phyloP scores from a whole-genome alignment of 2,329 filamentous ascomycete genomes.

The Pseudopithomyces chartarum region DNA sequence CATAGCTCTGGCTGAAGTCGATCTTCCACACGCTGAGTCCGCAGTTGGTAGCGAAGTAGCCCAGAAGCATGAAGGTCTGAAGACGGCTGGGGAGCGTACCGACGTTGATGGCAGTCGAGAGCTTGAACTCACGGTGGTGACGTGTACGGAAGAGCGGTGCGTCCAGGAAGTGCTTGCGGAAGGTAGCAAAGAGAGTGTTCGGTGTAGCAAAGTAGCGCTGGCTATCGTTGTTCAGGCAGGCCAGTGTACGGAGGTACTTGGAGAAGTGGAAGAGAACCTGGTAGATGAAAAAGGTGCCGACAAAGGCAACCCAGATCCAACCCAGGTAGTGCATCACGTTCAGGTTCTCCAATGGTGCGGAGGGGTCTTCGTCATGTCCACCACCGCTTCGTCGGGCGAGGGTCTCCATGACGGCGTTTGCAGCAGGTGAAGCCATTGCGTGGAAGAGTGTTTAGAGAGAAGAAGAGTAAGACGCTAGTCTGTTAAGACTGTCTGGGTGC shows the following conservation, averaged over 20 bases:
- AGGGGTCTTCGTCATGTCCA: slow-evolving; percentile 30
- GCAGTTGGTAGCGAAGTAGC: slow-evolving; percentile 56
- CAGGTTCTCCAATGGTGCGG: slow-evolving; percentile 36
- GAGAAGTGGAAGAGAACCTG: slow-evolving; percentile 64
- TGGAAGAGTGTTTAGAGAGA: slow-evolving; percentile 14
- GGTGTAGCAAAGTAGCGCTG: slow-evolving; percentile 78
- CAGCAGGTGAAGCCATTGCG: slow-evolving; percentile 29
- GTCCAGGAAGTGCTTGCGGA: slow-evolving; percentile 54
- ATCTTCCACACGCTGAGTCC: slow-evolving; percentile 58
- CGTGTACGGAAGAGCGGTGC: slow-evolving; percentile 54
- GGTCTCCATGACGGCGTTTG: slow-evolving; percentile 12
- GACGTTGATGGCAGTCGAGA: slow-evolving; percentile 55
- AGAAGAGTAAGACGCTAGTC: slow-evolving; percentile 12
- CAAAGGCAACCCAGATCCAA: slow-evolving; percentile 63
- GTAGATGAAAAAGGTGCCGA: slow-evolving; percentile 69
- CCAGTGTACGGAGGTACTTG: slow-evolving; percentile 73
- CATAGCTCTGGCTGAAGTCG: slow-evolving; percentile 67
- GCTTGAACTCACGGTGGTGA: slow-evolving; percentile 58
- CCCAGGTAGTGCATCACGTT: slow-evolving; percentile 45
- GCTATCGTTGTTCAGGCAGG: slow-evolving; percentile 76
- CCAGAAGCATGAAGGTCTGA: slow-evolving; percentile 53
- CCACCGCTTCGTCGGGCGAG: slow-evolving; percentile 18
- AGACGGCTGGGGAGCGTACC: slow-evolving; percentile 56
- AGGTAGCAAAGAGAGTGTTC: slow-evolving; percentile 53
- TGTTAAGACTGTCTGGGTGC: neutral